Conservation (phyloP, 1,284 basidiomycete genomes). For the Amylostereum areolatum region DNA sequence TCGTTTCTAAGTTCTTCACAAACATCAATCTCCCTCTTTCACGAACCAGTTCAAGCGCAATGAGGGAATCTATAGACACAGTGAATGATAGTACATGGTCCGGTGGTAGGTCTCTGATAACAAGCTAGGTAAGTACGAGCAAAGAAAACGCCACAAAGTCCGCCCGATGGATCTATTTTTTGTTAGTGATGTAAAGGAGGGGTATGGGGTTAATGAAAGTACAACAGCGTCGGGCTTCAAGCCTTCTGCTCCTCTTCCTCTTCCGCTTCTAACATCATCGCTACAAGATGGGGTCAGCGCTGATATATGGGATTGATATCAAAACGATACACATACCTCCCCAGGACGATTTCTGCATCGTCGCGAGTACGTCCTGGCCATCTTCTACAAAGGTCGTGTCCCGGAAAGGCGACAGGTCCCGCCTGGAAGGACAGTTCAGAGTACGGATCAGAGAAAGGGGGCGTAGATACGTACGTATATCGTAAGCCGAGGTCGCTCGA, state of each 20-base stretch:
- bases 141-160: no score
- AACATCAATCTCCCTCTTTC: no score
- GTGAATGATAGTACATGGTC: no score
- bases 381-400: constrained; percentile 35
- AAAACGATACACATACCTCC: constrained; percentile 41
- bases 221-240: not conserved
- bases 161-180: no score
- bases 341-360: constrained; percentile 66
- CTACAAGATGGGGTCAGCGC: constrained; percentile 21
- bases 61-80: not conserved
- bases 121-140: no score
- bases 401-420: constrained; percentile 36
- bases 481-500: constrained; percentile 48
- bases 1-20: no score
- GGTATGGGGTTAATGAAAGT: not conserved
- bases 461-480: constrained; percentile 35
- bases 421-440: constrained; percentile 22
- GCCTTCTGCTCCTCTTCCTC: constrained; percentile 38
- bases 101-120: no score
- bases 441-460: constrained; percentile 5
- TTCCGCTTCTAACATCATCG: constrained; percentile 52
- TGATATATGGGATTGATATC: not conserved
- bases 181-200: not conserved
- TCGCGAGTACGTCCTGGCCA: constrained; percentile 45
- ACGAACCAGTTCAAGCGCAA: not conserved